Conservation (phyloP, 768 basidiomycete species). For the Lyophyllum decastes region DNA sequence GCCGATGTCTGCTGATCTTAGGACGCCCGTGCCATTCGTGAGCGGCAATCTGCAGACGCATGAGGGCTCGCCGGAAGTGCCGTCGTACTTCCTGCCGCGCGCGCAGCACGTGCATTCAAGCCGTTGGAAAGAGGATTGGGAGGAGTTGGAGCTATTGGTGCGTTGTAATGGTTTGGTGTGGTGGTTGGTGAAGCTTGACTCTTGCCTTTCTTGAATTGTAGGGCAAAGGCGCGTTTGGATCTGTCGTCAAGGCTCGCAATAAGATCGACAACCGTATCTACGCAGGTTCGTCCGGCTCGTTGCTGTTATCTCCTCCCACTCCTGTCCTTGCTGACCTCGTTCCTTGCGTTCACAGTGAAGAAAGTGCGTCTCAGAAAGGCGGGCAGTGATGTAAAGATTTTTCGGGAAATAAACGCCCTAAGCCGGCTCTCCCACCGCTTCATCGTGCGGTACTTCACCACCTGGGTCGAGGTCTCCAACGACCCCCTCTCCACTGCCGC, state of each 20-base stretch:
- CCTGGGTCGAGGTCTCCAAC: constrained; percentile 73
- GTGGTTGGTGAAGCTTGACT: neutral
- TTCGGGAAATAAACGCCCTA: constrained; percentile 89
- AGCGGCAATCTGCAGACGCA: constrained; percentile 6
- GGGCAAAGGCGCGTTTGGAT: constrained; percentile 91
- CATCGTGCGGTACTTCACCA: constrained; percentile 90
- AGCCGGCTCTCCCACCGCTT: constrained; percentile 85
- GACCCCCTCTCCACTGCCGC: constrained; percentile 45
- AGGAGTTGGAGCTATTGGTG: constrained; percentile 85
- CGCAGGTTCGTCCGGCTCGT: constrained; percentile 50
- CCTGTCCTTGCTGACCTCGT: neutral
- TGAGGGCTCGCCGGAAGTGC: constrained; percentile 64
- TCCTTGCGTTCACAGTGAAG: constrained; percentile 57
- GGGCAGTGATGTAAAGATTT: constrained; percentile 85
- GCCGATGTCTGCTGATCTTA: constrained; percentile 37
- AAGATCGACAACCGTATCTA: constrained; percentile 86
- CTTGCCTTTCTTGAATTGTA: constrained; percentile 24
- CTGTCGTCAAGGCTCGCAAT: constrained; percentile 93
- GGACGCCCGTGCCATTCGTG: constrained; percentile 48
- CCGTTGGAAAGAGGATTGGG: constrained; percentile 93
- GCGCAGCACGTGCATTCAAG: constrained; percentile 62
- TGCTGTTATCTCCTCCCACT: neutral
- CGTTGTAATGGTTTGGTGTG: constrained; percentile 13
- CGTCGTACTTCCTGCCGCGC: constrained; percentile 58
- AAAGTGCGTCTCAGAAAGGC: constrained; percentile 80